Evolutionary conservation across 2,329 filamentous ascomycete genomes (phyloP).

Genomic region (Botrytis squamosa): DNA sequence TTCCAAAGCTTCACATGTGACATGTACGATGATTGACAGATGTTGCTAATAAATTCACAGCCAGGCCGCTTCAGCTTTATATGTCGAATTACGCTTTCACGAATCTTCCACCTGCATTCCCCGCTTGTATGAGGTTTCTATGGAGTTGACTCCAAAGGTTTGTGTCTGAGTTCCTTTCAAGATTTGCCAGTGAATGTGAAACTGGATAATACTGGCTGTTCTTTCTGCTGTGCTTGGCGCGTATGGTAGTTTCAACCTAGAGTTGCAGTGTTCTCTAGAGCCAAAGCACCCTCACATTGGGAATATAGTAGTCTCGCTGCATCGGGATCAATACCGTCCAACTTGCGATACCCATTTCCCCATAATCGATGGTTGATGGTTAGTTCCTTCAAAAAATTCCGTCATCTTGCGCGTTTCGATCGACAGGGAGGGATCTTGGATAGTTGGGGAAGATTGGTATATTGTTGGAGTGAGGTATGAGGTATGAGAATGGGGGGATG

Average conservation of each 20-base stretch:
- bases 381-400: not conserved
- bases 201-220: not conserved
- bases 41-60: not conserved
- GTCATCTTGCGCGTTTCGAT: not conserved
- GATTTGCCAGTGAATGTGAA: not conserved
- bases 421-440: not conserved
- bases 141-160: not conserved
- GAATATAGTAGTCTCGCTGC: not conserved
- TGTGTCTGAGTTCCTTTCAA: not conserved
- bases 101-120: not conserved
- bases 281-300: not conserved
- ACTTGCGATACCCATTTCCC: accelerated
- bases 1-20: not conserved
- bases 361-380: not conserved
- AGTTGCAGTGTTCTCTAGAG: not conserved
- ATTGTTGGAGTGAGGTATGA: not conserved
- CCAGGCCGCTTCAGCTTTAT: not conserved
- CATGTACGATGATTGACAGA: not conserved
- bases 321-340: not conserved
- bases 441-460: not conserved
- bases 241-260: not conserved
- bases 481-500: not conserved
- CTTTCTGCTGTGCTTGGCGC: not conserved
- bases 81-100: not conserved
- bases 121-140: not conserved